Evolutionary conservation across 345 rosid genomes (phyloP), one percentile per base, ranked within the genome.

Genomic region (Acer saccharum): DNA sequence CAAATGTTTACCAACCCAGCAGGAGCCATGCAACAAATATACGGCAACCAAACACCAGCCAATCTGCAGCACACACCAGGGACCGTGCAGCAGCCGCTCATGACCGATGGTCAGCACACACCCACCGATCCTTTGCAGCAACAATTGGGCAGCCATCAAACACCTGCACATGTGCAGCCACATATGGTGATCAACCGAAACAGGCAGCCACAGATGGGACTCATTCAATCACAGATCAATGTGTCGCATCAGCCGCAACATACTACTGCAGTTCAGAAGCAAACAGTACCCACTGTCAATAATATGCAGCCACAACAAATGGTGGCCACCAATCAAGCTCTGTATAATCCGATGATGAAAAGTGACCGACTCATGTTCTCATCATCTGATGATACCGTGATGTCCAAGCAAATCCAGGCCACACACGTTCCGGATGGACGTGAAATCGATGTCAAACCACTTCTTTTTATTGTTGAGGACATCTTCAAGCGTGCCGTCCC

Each of bases 351-450:
- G 35, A 27, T 75, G 12, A 66, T 39, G 44, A 85, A 50, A 84
- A 82, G 86, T 52, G 86, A 87, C 60, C 80, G 86, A 65, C 76
- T 86, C 7, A 79, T 79, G 82, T 87, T 87, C 72, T 81, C 90
- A 23, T 23, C 25, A 25, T 85, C 90, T 25, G 92, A 94, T 52
- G 98, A 91, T 71, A 77, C 78, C 55, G 79, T 83, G 55, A 81
- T 92, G 94, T 72, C 87, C 76, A 90, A 87, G 83, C 90, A 85
- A 85, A 86, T 94, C 71, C 80, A 80, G 75, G 78, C 79, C 41
- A 84, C 95, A 68, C 95, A 92, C 74, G 41, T 77, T 69, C 98
- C 95, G 17, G 97, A 90, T 58, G 95, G 88, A 71, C 43, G 81
- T 13, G 85, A 71, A 69, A 78, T 90, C 35, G 87, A 94, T 60